Percentiles rank a stretch among this genome's conserved stretches.
Evolutionary conservation across 1,139 yeast species (phyloP).

Genomic region (Blastobotrys buckinghamii): DNA sequence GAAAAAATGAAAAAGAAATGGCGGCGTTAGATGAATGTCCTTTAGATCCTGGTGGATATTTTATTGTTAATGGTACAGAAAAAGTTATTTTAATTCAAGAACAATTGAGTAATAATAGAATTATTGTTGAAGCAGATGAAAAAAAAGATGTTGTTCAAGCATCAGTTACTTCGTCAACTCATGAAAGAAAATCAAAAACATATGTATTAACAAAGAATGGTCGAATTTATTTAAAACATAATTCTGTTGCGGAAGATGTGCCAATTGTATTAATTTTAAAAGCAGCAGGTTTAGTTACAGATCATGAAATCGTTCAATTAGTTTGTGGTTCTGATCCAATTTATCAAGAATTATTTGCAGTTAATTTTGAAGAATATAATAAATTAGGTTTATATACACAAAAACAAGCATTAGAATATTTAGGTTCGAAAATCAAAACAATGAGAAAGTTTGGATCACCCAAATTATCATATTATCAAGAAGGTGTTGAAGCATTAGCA

Average conservation of each 20-base stretch:
- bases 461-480: conserved; percentile 73
- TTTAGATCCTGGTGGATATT: conserved; percentile 97
- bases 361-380: conserved; percentile 92
- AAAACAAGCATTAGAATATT: conserved; percentile 85
- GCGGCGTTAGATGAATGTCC: conserved; percentile 93
- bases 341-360: conserved; percentile 87
- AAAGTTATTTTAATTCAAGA: conserved; percentile 96
- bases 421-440: conserved; percentile 89
- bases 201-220: conserved; percentile 90
- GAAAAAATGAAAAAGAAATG: conserved; percentile 75
- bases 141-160: conserved; percentile 94
- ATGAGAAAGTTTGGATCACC: conserved; percentile 83
- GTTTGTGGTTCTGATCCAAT: conserved; percentile 87
- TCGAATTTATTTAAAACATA: conserved; percentile 85
- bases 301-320: conserved; percentile 85
- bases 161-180: conserved; percentile 95
- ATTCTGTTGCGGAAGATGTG: conserved; percentile 89
- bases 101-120: conserved; percentile 93
- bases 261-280: conserved; percentile 90
- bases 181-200: conserved; percentile 94
- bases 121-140: conserved; percentile 95
- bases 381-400: conserved; percentile 82
- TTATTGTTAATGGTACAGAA: conserved; percentile 96
- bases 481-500: conserved; percentile 96
- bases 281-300: conserved; percentile 94